Evolutionary conservation across 495 filamentous ascomycete genomes (phyloP).

Genomic region (Chaetomium tenue): DNA sequence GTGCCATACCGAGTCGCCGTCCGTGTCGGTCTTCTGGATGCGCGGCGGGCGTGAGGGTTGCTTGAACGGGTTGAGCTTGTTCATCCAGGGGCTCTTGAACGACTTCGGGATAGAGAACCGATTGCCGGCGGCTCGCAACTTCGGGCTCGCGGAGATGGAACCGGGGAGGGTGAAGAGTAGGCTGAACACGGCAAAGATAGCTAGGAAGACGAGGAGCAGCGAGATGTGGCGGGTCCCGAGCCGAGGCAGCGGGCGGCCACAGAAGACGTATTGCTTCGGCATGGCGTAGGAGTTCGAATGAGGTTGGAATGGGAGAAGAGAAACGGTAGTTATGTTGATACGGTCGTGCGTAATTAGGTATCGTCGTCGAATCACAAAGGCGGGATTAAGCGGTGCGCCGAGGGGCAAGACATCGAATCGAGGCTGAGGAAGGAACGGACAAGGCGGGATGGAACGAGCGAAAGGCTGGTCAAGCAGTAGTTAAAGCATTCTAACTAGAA

Average conservation of each 20-base stretch:
- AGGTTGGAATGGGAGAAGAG: neutral
- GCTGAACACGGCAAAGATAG: constrained; percentile 46
- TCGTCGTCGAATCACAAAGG: neutral
- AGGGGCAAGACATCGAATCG: neutral
- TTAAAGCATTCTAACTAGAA: neutral
- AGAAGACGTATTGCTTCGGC: constrained; percentile 51
- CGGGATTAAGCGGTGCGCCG: neutral
- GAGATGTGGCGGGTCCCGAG: constrained; percentile 47
- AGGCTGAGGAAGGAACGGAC: neutral
- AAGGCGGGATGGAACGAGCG: neutral
- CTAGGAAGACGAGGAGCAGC: constrained; percentile 44
- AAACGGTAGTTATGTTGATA: neutral
- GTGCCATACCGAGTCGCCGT: constrained; percentile 79
- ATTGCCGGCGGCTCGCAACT: constrained; percentile 40
- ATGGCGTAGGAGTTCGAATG: constrained; percentile 33
- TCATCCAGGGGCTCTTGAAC: constrained; percentile 45
- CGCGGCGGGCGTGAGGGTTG: constrained; percentile 73
- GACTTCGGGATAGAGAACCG: constrained; percentile 46
- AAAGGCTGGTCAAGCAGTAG: neutral
- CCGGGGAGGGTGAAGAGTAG: constrained; percentile 51
- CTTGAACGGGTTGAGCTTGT: constrained; percentile 58
- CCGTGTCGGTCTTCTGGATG: constrained; percentile 70
- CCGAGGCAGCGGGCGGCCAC: constrained; percentile 46
- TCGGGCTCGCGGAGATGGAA: constrained; percentile 40
- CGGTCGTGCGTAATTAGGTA: neutral